Evolutionary conservation across 441 rosid genomes (phyloP), one percentile per base, ranked within the genome.

Genomic region (Breynia disticha): DNA sequence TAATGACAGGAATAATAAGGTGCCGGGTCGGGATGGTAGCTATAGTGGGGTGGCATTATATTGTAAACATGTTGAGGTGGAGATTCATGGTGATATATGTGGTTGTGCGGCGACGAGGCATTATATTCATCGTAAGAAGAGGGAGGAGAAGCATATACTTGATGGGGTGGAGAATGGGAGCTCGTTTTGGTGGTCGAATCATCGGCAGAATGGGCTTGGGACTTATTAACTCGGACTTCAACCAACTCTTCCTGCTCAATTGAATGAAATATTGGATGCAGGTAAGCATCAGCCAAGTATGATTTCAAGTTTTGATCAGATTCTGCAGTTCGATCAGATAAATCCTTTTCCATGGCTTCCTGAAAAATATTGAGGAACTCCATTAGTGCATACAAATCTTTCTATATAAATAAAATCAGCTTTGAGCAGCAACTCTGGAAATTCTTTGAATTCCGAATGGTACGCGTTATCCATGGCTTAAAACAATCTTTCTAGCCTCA

Each of bases 301-400:
- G 93, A 77, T 65, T 84, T 82, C 49, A 83, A 57, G 77, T 80
- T 79, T 44, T 79, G 18, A 39, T 74, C 77, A 8, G 83, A 72
- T 65, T 85, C 95, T 47, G 76, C 71, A 17, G 79, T 76, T 49
- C 51, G 66, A 55, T 86, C 98, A 42, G 54, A 20, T 16, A 76
- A 54, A 68, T 91, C 98, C 65, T 86, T 91, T 2, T 82, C 81
- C 95, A 85, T 83, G 57, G 98, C 98, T 59, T 91, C 98, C 98
- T 91, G 84, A 43, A 62, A 39, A 50, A 58, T 21, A 16, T 47
- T 16, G 11, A 55, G 32, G 60, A 52, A 28, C 16, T 50, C 44
- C 15, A 46, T 64, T 53, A 42, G 51, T 45, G 18, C 15, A 37
- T 28, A 28, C 5, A 28, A 28, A 5, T 41, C n/a, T 41, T 41